Conservation (phyloP, 2,329 filamentous ascomycete genomes). For the Paecilomyces sp. region DNA sequence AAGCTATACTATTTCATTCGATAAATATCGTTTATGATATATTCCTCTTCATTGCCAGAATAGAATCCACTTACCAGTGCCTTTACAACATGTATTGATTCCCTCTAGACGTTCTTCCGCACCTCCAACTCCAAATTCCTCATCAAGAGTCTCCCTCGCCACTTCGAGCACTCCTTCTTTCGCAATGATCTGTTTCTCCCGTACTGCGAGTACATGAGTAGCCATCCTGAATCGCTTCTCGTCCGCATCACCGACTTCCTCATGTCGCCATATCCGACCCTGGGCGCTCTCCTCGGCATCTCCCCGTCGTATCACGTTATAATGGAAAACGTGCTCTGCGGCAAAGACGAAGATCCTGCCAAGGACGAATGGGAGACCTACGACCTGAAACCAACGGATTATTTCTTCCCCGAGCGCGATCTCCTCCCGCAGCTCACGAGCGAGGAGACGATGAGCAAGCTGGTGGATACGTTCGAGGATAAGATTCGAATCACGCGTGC, state of each 20-base stretch:
- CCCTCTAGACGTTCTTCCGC: conserved; percentile 57
- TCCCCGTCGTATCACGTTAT: conserved; percentile 67
- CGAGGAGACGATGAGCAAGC: conserved; percentile 56
- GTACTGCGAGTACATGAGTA: conserved; percentile 58
- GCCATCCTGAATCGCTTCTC: conserved; percentile 54
- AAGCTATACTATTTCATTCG: conserved; percentile 6
- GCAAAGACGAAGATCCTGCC: conserved; percentile 41
- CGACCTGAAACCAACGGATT: conserved; percentile 66
- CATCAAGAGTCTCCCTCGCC: conserved; percentile 63
- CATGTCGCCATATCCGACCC: conserved; percentile 45
- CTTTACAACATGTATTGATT: neutral
- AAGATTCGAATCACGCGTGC: conserved; percentile 52
- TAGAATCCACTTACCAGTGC: neutral
- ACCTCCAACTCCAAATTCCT: conserved; percentile 61
- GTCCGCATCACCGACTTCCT: conserved; percentile 67
- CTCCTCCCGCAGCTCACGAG: conserved; percentile 56
- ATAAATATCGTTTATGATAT: too few species aligned
- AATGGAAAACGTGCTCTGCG: conserved; percentile 69
- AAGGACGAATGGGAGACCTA: conserved; percentile 59
- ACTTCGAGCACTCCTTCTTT: conserved; percentile 66
- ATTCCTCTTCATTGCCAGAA: neutral
- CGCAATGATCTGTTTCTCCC: conserved; percentile 57
- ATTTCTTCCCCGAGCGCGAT: conserved; percentile 70
- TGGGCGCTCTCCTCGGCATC: conserved; percentile 54
- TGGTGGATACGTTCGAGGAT: conserved; percentile 62